These are phyloP conservation scores for Hebeloma cylindrosporum DNA, from an alignment of 768 basidiomycete genomes.

Conservation along the genomic window DNA sequence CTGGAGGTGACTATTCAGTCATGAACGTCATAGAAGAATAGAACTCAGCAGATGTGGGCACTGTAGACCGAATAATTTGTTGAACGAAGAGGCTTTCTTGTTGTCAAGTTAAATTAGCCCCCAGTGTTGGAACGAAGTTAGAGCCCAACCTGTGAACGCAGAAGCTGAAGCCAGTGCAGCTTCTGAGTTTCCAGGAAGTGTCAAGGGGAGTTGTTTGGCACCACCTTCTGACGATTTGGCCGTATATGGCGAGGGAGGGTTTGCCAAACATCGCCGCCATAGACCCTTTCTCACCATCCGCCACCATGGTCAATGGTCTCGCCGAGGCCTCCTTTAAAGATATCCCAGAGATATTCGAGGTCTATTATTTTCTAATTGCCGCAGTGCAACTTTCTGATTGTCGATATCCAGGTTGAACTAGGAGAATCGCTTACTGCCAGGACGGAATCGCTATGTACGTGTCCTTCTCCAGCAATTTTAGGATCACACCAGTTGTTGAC, in stretches of 20 bases:
- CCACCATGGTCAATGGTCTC: constrained; percentile 29
- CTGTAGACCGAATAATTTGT: too few relatives aligned
- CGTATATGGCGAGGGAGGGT: constrained; percentile 9
- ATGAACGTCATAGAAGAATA: too few relatives aligned
- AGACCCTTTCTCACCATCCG: constrained; percentile 16
- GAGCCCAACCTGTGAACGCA: too few relatives aligned
- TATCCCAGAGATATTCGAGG: constrained; percentile 96
- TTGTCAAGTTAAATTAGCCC: too few relatives aligned
- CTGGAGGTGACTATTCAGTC: too few relatives aligned
- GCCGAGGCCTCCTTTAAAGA: constrained; percentile 81
- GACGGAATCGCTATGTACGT: constrained; percentile 88
- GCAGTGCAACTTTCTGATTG: constrained; percentile 9
- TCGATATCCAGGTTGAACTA: constrained; percentile 65
- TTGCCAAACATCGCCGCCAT: constrained; percentile 15
- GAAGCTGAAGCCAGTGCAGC: too few relatives aligned
- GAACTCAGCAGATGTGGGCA: too few relatives aligned
- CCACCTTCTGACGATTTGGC: constrained; percentile 5
- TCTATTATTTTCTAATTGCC: constrained; percentile 26
- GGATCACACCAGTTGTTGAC: constrained; percentile 15
- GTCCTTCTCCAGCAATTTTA: constrained; percentile 10
- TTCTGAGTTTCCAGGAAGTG: too few relatives aligned
- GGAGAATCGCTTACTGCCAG: constrained; percentile 87
- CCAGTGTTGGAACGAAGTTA: too few relatives aligned
- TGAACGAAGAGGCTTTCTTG: too few relatives aligned
- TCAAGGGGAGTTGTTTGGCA: constrained; percentile 18